phyloP scores from a whole-genome alignment of 805 yeast genomes.

The Candida silvatica region DNA sequence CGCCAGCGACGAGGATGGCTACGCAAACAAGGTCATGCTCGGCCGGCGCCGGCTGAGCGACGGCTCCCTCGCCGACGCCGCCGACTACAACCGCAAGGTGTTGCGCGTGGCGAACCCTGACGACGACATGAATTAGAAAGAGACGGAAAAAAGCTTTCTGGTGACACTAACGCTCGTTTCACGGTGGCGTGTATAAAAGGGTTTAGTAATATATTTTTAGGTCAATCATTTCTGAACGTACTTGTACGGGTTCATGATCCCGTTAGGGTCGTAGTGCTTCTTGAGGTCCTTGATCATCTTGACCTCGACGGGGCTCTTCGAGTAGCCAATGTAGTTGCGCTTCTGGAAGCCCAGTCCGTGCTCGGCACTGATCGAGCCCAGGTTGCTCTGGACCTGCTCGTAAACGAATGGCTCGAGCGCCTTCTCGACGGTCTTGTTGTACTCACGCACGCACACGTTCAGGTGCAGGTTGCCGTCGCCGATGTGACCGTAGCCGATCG shows the following conservation, averaged over 20 bases:
- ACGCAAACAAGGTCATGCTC: slow-evolving; percentile 51
- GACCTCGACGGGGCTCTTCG: slow-evolving; percentile 68
- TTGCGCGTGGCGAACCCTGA: slow-evolving; percentile 88
- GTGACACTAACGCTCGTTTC: too few relatives aligned
- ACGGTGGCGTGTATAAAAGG: too few relatives aligned
- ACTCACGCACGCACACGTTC: slow-evolving; percentile 84
- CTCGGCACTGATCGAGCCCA: slow-evolving; percentile 94
- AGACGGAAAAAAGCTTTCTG: too few relatives aligned
- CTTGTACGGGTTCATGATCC: slow-evolving; percentile 91
- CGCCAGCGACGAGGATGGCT: slow-evolving; percentile 42
- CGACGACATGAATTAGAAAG: slow-evolving; percentile 12
- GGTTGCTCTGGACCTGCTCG: slow-evolving; percentile 67
- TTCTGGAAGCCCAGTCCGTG: slow-evolving; percentile 98
- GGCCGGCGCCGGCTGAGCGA: slow-evolving; percentile 80
- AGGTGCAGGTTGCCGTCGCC: slow-evolving; percentile 97
- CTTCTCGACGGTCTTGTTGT: slow-evolving; percentile 69
- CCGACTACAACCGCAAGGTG: slow-evolving; percentile 72
- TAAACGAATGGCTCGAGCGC: slow-evolving; percentile 90
- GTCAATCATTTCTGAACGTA: slow-evolving; percentile 45
- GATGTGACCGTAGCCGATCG: slow-evolving; percentile 95
- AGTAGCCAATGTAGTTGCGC: slow-evolving; percentile 79
- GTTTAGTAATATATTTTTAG: too few relatives aligned
- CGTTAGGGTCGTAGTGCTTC: slow-evolving; percentile 80
- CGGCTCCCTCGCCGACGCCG: slow-evolving; percentile 81
- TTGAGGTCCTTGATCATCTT: slow-evolving; percentile 71